phyloP scores from a whole-genome alignment of 2,329 filamentous ascomycete species.

The Conoideocrella luteorostrata region DNA sequence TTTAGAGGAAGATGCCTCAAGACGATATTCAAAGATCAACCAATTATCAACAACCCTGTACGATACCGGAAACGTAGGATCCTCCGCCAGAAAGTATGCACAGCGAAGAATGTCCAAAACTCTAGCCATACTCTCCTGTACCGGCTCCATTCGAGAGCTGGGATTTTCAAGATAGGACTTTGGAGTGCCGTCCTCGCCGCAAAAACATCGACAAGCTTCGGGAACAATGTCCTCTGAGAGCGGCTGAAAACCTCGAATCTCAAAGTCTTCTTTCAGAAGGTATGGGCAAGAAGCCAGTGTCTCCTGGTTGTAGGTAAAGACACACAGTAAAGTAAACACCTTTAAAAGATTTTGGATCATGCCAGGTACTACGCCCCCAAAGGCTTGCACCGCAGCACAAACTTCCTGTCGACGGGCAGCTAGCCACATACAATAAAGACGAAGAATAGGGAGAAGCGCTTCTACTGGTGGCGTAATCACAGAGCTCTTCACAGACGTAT shows the following conservation, averaged over 20 bases:
- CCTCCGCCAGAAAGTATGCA: conserved; percentile 40
- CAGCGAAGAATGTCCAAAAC: conserved; percentile 43
- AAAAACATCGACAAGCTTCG: conserved; percentile 32
- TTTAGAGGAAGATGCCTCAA: conserved; percentile 3
- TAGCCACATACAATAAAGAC: conserved; percentile 50
- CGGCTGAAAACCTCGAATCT: conserved; percentile 37
- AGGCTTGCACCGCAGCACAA: conserved; percentile 36
- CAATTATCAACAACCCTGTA: conserved; percentile 20
- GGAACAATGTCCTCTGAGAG: conserved; percentile 33
- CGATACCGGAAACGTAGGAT: conserved; percentile 31
- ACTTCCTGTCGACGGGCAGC: conserved; percentile 40
- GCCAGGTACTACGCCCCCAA: conserved; percentile 38
- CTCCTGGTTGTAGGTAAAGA: conserved; percentile 33
- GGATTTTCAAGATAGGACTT: conserved; percentile 33
- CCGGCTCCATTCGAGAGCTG: conserved; percentile 23
- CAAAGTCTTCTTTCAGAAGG: conserved; percentile 45
- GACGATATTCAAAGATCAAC: conserved; percentile 28
- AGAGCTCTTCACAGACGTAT: not conserved
- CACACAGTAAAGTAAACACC: conserved; percentile 41
- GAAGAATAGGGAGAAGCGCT: conserved; percentile 44
- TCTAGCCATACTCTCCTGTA: conserved; percentile 37
- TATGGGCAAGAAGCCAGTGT: conserved; percentile 37
- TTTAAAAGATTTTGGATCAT: conserved; percentile 41
- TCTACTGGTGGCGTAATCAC: conserved; percentile 31
- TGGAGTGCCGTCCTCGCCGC: conserved; percentile 24